These are phyloP conservation scores for Mucor ambiguus DNA, from an alignment of 371 early-diverging fungal genomes.

Conservation along the genomic window DNA sequence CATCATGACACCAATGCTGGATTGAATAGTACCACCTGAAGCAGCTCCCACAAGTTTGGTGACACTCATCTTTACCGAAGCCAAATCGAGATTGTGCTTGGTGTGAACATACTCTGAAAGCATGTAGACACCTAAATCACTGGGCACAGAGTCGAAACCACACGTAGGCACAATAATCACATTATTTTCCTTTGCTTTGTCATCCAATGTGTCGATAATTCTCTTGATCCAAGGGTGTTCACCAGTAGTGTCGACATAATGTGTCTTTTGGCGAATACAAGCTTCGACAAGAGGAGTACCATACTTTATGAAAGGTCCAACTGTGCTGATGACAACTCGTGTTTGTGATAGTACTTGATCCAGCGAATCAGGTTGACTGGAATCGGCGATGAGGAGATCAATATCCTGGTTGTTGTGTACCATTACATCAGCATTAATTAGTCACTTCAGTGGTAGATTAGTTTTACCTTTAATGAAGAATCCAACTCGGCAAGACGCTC, in stretches of 20 bases:
- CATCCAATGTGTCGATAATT: conserved; percentile 70
- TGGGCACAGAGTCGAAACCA: conserved; percentile 92
- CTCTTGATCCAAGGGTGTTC: conserved; percentile 74
- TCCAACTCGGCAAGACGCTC: conserved; percentile 18
- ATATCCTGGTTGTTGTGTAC: conserved; percentile 3
- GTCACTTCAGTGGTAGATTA: background rate
- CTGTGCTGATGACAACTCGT: conserved; percentile 82
- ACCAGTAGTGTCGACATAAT: conserved; percentile 94
- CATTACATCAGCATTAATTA: background rate
- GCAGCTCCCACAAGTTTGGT: conserved; percentile 48
- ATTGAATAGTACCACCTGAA: conserved; percentile 66
- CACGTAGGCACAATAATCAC: conserved; percentile 82
- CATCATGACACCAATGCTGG: conserved; percentile 36
- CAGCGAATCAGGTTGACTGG: conserved; percentile 19
- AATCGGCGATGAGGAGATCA: conserved; percentile 24
- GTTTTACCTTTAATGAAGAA: conserved; percentile 17
- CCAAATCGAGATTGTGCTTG: conserved; percentile 50
- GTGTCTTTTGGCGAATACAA: conserved; percentile 78
- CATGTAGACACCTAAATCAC: conserved; percentile 67
- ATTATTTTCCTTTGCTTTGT: conserved; percentile 64
- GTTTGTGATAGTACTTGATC: conserved; percentile 58
- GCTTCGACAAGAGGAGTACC: conserved; percentile 80
- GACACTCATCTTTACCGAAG: conserved; percentile 63
- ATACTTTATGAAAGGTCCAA: conserved; percentile 56
- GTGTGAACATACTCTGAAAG: conserved; percentile 54